Evolutionary conservation across 768 basidiomycete species (phyloP), one percentile per base, ranked within the genome.

Genomic region (Boletus huronensis): DNA sequence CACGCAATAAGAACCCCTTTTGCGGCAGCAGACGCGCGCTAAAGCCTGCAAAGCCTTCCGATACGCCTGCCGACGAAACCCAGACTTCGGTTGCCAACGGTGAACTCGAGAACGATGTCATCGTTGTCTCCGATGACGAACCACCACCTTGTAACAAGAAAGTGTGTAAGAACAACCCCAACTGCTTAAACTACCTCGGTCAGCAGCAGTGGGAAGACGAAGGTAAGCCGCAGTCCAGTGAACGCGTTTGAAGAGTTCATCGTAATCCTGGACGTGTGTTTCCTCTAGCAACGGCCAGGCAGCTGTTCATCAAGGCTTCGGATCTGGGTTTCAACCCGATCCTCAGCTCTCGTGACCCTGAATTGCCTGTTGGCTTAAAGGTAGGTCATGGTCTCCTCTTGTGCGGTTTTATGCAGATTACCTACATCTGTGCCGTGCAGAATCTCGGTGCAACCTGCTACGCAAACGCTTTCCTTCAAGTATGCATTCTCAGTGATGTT

Each of bases 371-470:
- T 11, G 92, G 92, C 23, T 72, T 95, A 57, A 89, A 81, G 78
- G 93, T 88, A 64, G 17, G 74, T 64, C 34, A 26, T 36, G 26
- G 6, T 31, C 13, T 32, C 38, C 53, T 32, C 40, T 1, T 13
- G 21, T 26, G 13, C 16, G 43, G 40, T 41, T 40, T 35, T 44
- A 38, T 42, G 52, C n/a, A 46, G 43, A 34, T 23, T 2, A 41
- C 62, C 39, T 32, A 36, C 41, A 45, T 45, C 42, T 21, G 31
- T 57, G 31, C 31, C 19, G 17, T 2, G 36, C 63, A 94, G 93
- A 98, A 98, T 68, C 82, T 98, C 19, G 96, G 96, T 5, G 95
- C 95, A 17, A 98, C 96, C 4, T 98, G 96, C 68, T 98, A 98
- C 62, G 94, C 92, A 56, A 97, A 97, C 69, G 93, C 93, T 19